Base-by-base conservation (phyloP, 1,284 basidiomycete species). In the Boletus sp. region DNA sequence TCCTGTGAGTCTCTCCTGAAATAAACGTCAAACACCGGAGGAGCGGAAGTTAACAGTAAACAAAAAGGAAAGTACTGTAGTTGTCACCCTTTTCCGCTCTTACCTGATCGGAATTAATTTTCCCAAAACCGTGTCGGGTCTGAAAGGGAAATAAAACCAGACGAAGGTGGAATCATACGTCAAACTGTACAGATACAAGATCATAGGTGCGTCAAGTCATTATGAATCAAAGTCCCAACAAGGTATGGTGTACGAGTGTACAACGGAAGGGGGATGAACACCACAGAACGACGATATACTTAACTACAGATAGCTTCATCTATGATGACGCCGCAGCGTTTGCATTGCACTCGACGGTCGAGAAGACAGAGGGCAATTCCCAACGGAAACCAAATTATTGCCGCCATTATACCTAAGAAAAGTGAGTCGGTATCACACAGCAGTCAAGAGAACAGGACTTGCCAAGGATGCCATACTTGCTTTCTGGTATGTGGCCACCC, bases 301-400 rank as follows among this genome's bases (percentile, higher is more conserved):
- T 43, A 70, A 44, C 58, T 63, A 36, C 72, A 74, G 1, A 72
- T 40, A 14, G 72, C 71, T 2, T 67, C 62, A 32, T 69, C 65
- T 14, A 72, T 51, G 17, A 59, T 25, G 13, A 55, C 48, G 13
- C 76, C 76, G 42, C 77, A 90, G 10, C 84, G 78, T 19, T 59
- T 66, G 65, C 87, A 91, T 51, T 72, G 75, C 33, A 85, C 80
- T 44, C 73, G 70, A 41, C 82, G 74, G 62, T 91, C 88, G 14
- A 91, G 70, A 13, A 91, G 62, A 59, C 88, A 90, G 6, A 84
- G 68, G 3, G 78, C 84, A 37, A 91, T 73, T 6, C 88, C 88
- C 0, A 89, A 66, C 2, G 88, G 88, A 69, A 91, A 91, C 86
- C 88, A 91, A 53, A 91, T 71, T 20, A 91, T 69, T 4, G 88